Conservation (phyloP, 1,284 basidiomycete species). For the Porodaedalea pini region DNA sequence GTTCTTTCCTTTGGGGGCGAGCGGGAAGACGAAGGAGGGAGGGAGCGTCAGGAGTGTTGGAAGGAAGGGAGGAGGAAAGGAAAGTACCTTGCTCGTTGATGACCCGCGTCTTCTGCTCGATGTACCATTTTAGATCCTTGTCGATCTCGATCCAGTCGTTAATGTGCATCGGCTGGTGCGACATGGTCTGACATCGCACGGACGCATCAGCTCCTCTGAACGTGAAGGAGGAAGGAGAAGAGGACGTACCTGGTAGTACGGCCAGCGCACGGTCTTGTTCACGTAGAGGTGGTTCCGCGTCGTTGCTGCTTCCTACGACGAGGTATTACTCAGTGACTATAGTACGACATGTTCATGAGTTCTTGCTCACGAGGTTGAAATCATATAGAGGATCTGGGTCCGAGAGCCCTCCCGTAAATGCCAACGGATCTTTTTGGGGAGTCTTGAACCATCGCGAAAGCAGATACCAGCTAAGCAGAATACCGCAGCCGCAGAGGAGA, state of each 20-base stretch:
- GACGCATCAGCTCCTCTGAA: neutral
- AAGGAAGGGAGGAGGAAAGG: neutral
- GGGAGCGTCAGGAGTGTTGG: neutral
- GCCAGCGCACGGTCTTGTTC: constrained; percentile 35
- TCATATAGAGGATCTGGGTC: constrained; percentile 32
- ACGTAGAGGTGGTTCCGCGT: constrained; percentile 36
- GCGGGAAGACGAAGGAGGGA: neutral
- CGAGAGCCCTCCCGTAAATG: constrained; percentile 16
- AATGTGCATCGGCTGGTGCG: constrained; percentile 39
- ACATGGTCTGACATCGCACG: constrained; percentile 31
- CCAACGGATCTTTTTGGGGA: neutral
- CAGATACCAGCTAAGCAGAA: constrained; percentile 2
- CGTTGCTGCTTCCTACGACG: constrained; percentile 28
- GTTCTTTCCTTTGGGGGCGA: constrained; percentile 28
- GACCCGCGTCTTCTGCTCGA: constrained; percentile 36
- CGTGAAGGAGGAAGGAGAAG: neutral
- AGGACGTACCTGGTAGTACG: constrained; percentile 33
- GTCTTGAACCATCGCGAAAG: neutral
- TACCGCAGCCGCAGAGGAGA: neutral
- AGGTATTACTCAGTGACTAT: too few species aligned
- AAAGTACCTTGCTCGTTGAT: constrained; percentile 33
- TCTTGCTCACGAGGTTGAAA: constrained; percentile 27
- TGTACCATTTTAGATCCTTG: constrained; percentile 36
- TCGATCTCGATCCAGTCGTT: constrained; percentile 45
- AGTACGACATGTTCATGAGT: too few species aligned